Base-by-base conservation (phyloP, 495 filamentous ascomycete species). In the Halenospora varia region DNA sequence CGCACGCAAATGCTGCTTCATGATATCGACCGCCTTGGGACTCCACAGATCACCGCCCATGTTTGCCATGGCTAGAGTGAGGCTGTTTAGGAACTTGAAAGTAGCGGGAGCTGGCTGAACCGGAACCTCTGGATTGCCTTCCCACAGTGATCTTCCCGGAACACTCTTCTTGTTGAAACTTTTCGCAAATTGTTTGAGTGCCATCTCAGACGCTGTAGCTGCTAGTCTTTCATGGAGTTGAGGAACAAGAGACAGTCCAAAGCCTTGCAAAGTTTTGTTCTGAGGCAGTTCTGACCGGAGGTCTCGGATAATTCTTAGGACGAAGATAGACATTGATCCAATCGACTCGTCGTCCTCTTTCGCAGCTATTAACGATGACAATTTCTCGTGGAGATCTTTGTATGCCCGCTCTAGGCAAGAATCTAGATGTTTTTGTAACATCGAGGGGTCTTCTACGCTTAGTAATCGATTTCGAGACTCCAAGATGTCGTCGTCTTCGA, bases 41-140 rank as follows among this genome's bases (percentile, higher is more conserved):
- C 85, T 92, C 94, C 94, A 98, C 9, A 97, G 68, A 63, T 97
- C 94, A 26, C 74, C 71, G 0, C 94, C 94, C 10, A 75, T 73
- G 11, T 75, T 71, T 35, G 78, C 78, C 91, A 98, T 95, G 1
- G 77, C 72, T 39, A 71, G 69, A 9, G 80, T 74, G 22, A 96
- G 63, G 26, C 77, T 79, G 25, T 85, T 81, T 42, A 97, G 66
- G 52, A 93, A 87, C 58, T 80, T 81, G 68, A 96, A 95, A 2
- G 84, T 80, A 24, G 78, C 77, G 0, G 89, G 84, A 1, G 91
- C 92, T 0, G 92, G 92, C 60, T 91, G 89, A n/a, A 85, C 75
- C 0, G 94, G 94, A 23, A 96, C 65, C 29, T 80, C 77, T 0
- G 89, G 91, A 18, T 80, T 74, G 0, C 87, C 87, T 63, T 94